Evolutionary conservation across 208 protist genomes (phyloP), one percentile per base, ranked within the genome.

Genomic region (Endotrypanum monterogeii): DNA sequence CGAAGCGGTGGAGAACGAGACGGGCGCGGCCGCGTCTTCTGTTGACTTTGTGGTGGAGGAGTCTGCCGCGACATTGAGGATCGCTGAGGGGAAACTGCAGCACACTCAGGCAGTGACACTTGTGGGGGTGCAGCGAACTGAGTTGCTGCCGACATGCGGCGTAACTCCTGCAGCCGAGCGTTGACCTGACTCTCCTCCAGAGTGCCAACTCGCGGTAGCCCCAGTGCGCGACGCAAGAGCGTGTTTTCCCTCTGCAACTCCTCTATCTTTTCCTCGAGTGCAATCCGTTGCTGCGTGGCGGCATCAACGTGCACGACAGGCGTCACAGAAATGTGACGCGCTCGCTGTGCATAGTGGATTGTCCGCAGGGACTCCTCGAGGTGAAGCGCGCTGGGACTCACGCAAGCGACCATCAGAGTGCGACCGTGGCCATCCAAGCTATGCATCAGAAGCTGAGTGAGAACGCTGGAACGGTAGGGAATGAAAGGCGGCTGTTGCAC

Each of bases 381-480:
- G 78, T 92, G 93, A 18, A 87, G 74, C 23, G 66, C 73, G 56
- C 84, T 86, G 14, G 94, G 94, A 25, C 90, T 93, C 41, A 96
- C 87, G 81, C 91, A 96, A 20, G 90, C 90, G n/a, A 97, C 68
- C 69, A 97, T 82, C 7, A 94, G 50, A 9, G 91, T 94, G 32
- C 80, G 80, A 57, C 84, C 89, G 60, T 87, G 82, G 7, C 94
- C 94, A 63, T 87, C 82, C 44, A 97, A 83, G 70, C 86, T 91
- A 63, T 96, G 89, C 88, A 95, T 95, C 28, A 97, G 90, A 28
- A 96, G 88, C 80, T 94, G 85, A 25, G 94, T 97, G 39, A 97
- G 84, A 12, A 93, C 71, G 60, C 89, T 95, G 3, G 89, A 93
- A 50, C 94, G 89, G 83, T 95, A 98, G n/a, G 90, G 87, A 48